Evolutionary conservation across 2,329 filamentous ascomycete genomes (phyloP).

Genomic region (Alternaria atra): DNA sequence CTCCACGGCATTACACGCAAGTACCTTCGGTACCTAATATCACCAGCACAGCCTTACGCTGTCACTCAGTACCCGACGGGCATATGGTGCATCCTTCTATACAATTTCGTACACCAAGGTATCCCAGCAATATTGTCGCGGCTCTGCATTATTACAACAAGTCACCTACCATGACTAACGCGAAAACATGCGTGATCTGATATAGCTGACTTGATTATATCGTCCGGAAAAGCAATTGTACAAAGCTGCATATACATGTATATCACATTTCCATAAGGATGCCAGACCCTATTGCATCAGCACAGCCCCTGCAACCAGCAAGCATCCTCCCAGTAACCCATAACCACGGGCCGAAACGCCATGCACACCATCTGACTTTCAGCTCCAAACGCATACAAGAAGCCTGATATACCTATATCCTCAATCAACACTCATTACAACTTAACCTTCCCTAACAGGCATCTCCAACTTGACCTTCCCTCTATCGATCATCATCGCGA

Average conservation of each 20-base stretch:
- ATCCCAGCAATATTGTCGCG: neutral
- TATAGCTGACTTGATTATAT: neutral
- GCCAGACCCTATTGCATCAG: conserved; percentile 1
- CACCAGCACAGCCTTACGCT: neutral
- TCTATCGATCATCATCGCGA: conserved; percentile 31
- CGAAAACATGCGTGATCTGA: neutral
- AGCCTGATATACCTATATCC: conserved; percentile 45
- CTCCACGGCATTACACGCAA: neutral
- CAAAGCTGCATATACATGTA: neutral
- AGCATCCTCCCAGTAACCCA: conserved; percentile 7
- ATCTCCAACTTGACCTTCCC: conserved; percentile 28
- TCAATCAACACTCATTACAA: conserved; percentile 42
- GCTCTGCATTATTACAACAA: neutral
- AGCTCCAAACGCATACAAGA: conserved; percentile 31
- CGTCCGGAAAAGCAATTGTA: neutral
- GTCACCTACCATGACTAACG: neutral
- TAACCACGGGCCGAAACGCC: neutral
- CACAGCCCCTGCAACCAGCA: conserved; percentile 4
- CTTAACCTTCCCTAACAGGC: conserved; percentile 32
- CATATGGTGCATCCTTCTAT: neutral
- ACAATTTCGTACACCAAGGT: neutral
- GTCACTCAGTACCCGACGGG: neutral
- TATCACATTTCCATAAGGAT: neutral
- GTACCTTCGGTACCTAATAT: neutral
- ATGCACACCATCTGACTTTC: neutral